Evolutionary conservation across 345 rosid genomes (phyloP).

Genomic region (Sonneratia caseolaris): DNA sequence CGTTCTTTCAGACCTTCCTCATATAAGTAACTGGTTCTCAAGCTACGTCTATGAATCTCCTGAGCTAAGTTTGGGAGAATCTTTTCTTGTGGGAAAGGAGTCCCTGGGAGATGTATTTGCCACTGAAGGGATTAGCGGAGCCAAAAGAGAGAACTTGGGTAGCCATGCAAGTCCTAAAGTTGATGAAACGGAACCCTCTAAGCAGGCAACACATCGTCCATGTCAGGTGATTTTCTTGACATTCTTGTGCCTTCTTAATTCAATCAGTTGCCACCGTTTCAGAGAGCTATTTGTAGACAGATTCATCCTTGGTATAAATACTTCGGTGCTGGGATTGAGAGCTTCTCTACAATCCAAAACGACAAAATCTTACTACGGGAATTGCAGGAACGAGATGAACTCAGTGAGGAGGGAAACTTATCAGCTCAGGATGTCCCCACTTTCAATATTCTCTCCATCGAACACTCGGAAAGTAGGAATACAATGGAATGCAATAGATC

Average conservation of each 20-base stretch:
- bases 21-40: constrained; percentile 50
- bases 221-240: neutral
- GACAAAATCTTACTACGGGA: neutral
- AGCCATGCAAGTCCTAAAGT: constrained; percentile 5
- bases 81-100: constrained; percentile 20
- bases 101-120: constrained; percentile 12
- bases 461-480: neutral
- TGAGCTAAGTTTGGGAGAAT: constrained; percentile 21
- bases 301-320: neutral
- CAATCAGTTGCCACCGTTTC: neutral
- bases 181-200: constrained; percentile 7
- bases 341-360: neutral
- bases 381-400: neutral
- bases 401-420: neutral
- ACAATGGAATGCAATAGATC: neutral
- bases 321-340: neutral
- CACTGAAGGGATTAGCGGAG: constrained; percentile 5
- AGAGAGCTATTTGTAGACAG: neutral
- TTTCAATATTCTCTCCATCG: neutral
- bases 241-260: neutral
- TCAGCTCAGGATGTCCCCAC: neutral
- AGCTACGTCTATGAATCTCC: constrained; percentile 59
- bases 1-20: constrained; percentile 43
- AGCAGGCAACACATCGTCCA: neutral
- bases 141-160: constrained; percentile 6